Evolutionary conservation across 208 protist genomes (phyloP).

Genomic region (Phytomonas sp.): DNA sequence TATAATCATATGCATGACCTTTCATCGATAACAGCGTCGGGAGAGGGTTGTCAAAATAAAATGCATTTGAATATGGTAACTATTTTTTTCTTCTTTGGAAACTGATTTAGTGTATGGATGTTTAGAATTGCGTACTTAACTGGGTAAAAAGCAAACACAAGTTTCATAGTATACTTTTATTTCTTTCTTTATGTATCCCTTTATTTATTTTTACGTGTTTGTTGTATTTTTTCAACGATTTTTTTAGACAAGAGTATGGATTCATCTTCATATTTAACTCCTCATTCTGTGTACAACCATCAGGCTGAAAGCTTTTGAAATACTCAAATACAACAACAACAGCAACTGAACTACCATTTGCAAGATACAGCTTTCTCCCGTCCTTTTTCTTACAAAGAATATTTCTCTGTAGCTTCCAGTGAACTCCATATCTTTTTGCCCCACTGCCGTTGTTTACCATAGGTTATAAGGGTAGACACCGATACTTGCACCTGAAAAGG

Average conservation of each 20-base stretch:
- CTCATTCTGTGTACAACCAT: background rate
- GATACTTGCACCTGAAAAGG: background rate
- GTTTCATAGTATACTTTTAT: background rate
- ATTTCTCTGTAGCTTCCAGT: background rate
- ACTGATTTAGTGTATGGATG: background rate
- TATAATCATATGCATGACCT: background rate
- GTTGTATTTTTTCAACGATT: background rate
- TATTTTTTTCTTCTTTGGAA: slow-evolving; percentile 1
- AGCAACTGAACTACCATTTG: background rate
- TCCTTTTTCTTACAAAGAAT: background rate
- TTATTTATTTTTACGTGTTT: background rate
- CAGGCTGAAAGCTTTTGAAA: background rate
- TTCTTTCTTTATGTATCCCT: background rate
- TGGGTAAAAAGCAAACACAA: background rate
- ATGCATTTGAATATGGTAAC: background rate
- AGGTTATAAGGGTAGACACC: background rate
- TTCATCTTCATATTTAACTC: background rate
- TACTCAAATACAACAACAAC: background rate
- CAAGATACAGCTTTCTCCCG: background rate
- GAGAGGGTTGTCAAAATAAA: background rate
- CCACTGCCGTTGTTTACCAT: background rate
- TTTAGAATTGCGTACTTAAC: background rate
- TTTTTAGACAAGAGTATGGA: background rate
- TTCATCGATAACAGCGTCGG: background rate
- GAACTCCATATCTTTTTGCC: background rate